Base-by-base conservation (phyloP, 495 filamentous ascomycete species). In the Neurospora sp. region DNA sequence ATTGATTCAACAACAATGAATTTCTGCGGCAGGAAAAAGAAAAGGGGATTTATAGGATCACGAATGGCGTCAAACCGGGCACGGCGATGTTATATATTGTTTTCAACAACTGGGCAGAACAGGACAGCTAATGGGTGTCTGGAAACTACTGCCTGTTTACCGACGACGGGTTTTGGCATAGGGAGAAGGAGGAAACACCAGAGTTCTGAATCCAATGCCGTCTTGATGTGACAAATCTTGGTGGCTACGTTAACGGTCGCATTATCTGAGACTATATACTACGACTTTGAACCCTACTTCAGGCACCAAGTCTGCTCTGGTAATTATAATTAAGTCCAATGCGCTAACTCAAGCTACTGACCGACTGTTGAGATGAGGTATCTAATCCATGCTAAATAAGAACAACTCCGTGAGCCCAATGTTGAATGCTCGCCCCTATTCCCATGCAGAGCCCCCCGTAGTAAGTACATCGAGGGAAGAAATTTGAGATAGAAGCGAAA, bases 401-500 rank as follows among this genome's bases (percentile, higher is more conserved):
- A 35, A 61, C 53, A 61, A 61, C 53, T 61, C 53, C 53, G 53
- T 61, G 74, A 74, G 72, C 71, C 76, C 74, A 61, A 76, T 77
- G 76, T 78, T 76, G 76, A 76, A 78, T 78, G 76, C 71, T 71
- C 65, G 72, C 73, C 75, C 70, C 72, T 61, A 42, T 73, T 69
- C 70, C 72, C 70, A 75, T 73, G 73, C 76, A 72, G 42, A 71
- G 53, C 27, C 27, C 35, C 27, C 22, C 53, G 53, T 61, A 31
- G 22, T 31, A 61, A 61, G 10, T 61, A 61, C 27, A 61, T 61
- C 22, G 35, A 31, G 6, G 53, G 22, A 35, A 61, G 22, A 35
- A 61, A 3, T 61, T 16, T 35, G 53, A 61, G 14, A 61, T 61
- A 61, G 27, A 35, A 17, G 22, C 53, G 53, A 61, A 61, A 61